Base-by-base conservation (phyloP, 371 early-diverging fungal genomes). In the Massospora cicadina region DNA sequence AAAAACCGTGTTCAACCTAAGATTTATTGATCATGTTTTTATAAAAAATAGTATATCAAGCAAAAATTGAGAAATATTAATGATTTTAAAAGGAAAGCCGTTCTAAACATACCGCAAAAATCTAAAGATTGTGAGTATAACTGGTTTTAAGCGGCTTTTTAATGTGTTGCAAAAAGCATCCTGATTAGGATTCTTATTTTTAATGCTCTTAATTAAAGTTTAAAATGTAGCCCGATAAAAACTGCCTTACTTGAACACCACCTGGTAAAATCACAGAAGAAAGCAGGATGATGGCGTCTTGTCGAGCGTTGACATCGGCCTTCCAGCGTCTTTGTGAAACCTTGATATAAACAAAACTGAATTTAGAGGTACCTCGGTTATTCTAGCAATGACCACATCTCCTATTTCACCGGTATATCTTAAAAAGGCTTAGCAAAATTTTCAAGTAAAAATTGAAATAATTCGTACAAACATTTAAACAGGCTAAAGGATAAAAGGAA, bases 361-460 rank as follows among this genome's bases (percentile, higher is more conserved):
- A 31, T 21, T 25, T 25, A 33, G 59, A n/a, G 70, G 75, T 60
- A 93, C 89, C 69, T 92, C 94, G 27, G 87, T 89, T 33, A 99
- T 88, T 55, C 99, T 79, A 0, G 99, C 99, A 2, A 99, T 93
- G 0, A 99, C 91, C 58, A 98, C 91, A 79, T 99, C 99, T 59
- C 99, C 99, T 67, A 98, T 90, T 69, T 98, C 93, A 55, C 93
- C 93, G 12, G 79, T 80, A 70, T 90, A 90, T 74, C 85, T 81
- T n/a, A n/a, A n/a, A n/a, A n/a, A n/a, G n/a, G n/a, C n/a, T n/a
- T n/a, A n/a, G n/a, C 65, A 24, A 29, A 56, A 24, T 55, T 26
- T 30, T 31, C 23, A 27, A 59, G 54, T 13, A 66, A 56, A n/a
- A 29, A 24, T 13, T 33, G 62, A 21, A 27, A 28, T n/a, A 27